Evolutionary conservation across 805 yeast species (phyloP).

Genomic region (Brettanomyces bruxellensis): DNA sequence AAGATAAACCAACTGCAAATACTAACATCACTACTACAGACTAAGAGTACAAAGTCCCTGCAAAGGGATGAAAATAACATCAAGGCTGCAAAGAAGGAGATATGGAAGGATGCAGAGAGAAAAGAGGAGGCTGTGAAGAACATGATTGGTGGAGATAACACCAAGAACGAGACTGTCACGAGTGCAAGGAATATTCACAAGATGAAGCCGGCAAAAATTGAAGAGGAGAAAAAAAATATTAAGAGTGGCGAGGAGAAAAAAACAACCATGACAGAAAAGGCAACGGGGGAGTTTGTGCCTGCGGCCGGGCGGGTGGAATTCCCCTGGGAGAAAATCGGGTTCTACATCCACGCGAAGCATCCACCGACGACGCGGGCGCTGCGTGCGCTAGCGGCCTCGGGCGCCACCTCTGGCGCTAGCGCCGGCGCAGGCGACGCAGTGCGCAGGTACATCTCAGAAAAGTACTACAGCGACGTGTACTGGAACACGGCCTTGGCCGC

Average conservation of each 20-base stretch:
- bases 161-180: background rate
- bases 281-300: background rate
- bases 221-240: background rate
- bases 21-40: too few species aligned
- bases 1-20: too few species aligned
- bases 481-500: constrained; percentile 56
- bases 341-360: constrained; percentile 19
- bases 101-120: background rate
- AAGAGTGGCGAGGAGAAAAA: background rate
- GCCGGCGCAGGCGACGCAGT: constrained; percentile 24
- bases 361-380: constrained; percentile 14
- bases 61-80: background rate
- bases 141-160: background rate
- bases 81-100: background rate
- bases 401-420: background rate
- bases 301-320: constrained; percentile 15
- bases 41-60: background rate
- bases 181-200: background rate
- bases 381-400: constrained; percentile 7
- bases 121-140: background rate
- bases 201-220: background rate
- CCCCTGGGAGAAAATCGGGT: constrained; percentile 28
- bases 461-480: constrained; percentile 63
- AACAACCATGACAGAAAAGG: background rate
- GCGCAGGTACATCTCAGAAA: constrained; percentile 57